These are phyloP conservation scores for Xylariaceae sp. DNA, from an alignment of 2,329 filamentous ascomycete species.

Conservation along the genomic window DNA sequence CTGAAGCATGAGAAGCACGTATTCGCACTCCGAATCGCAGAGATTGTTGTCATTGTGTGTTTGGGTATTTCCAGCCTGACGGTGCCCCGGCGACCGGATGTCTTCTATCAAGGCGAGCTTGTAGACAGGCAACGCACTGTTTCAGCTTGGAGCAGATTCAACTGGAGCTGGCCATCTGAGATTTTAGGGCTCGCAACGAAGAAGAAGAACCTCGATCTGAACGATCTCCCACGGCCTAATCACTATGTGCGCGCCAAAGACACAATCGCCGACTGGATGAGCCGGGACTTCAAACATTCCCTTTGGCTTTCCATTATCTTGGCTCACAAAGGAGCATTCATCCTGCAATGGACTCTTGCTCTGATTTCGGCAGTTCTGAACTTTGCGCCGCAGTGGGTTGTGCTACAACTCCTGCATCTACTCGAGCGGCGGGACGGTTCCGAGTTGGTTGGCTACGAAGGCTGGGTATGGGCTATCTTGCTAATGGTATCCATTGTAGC, in stretches of 20 bases:
- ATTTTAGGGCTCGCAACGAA: slow-evolving; percentile 53
- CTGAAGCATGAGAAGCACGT: slow-evolving; percentile 31
- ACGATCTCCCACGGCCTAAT: slow-evolving; percentile 60
- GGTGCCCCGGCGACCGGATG: slow-evolving; percentile 64
- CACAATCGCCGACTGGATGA: slow-evolving; percentile 48
- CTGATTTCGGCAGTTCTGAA: slow-evolving; percentile 53
- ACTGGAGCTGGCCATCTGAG: slow-evolving; percentile 59
- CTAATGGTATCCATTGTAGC: slow-evolving; percentile 58
- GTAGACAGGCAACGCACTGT: slow-evolving; percentile 63
- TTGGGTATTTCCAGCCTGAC: slow-evolving; percentile 47
- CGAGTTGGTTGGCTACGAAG: slow-evolving; percentile 44
- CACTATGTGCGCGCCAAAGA: slow-evolving; percentile 50
- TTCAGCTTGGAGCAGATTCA: slow-evolving; percentile 58
- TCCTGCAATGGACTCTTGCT: slow-evolving; percentile 57
- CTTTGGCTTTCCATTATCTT: slow-evolving; percentile 59
- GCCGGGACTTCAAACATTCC: slow-evolving; percentile 40
- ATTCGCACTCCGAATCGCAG: slow-evolving; percentile 45
- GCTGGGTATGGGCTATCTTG: slow-evolving; percentile 65
- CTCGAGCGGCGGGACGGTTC: slow-evolving; percentile 54
- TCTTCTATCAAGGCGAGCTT: slow-evolving; percentile 53
- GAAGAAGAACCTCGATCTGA: slow-evolving; percentile 57
- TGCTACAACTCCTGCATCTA: slow-evolving; percentile 60
- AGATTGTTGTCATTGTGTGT: slow-evolving; percentile 42
- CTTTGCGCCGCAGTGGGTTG: slow-evolving; percentile 67
- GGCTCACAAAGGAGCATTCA: slow-evolving; percentile 53